phyloP scores from a whole-genome alignment of 139 green algal genomes.

The Chlamydomonas eustigma region DNA sequence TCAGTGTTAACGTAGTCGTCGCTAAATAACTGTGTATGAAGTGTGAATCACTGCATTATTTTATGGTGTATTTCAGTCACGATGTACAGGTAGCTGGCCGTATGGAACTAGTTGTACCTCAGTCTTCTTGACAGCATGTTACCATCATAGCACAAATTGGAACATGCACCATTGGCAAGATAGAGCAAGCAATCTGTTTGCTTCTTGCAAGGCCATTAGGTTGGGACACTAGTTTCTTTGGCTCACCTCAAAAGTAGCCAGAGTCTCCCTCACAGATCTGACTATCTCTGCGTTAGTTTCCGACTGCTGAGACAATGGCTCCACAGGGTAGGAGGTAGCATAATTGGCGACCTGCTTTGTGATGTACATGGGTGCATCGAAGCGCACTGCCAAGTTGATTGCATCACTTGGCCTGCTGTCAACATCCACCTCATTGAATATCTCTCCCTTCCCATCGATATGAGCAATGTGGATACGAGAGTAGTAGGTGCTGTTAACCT shows the following conservation, averaged over 20 bases:
- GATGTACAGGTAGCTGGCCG: no score
- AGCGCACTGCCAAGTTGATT: conserved; percentile 75
- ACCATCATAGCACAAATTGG: no score
- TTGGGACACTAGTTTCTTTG: neutral
- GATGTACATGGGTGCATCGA: conserved; percentile 67
- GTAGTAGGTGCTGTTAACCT: conserved; percentile 53
- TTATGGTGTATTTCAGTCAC: no score
- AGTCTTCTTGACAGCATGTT: no score
- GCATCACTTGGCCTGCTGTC: conserved; percentile 72
- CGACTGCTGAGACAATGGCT: neutral
- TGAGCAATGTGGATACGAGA: conserved; percentile 42
- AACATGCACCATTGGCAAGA: no score
- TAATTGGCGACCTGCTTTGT: conserved; percentile 48
- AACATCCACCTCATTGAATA: conserved; percentile 51
- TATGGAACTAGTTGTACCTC: no score
- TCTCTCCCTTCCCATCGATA: neutral
- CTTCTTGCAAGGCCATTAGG: no score
- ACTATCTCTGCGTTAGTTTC: conserved; percentile 55
- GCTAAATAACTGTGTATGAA: no score
- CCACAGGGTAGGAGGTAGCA: conserved; percentile 7
- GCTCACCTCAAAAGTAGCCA: conserved; percentile 53
- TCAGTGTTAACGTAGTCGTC: no score
- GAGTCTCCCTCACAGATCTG: conserved; percentile 55
- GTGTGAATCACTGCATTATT: no score
- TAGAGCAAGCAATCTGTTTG: no score